Evolutionary conservation across 768 basidiomycete genomes (phyloP).

Genomic region (Lyophyllum shimeji): DNA sequence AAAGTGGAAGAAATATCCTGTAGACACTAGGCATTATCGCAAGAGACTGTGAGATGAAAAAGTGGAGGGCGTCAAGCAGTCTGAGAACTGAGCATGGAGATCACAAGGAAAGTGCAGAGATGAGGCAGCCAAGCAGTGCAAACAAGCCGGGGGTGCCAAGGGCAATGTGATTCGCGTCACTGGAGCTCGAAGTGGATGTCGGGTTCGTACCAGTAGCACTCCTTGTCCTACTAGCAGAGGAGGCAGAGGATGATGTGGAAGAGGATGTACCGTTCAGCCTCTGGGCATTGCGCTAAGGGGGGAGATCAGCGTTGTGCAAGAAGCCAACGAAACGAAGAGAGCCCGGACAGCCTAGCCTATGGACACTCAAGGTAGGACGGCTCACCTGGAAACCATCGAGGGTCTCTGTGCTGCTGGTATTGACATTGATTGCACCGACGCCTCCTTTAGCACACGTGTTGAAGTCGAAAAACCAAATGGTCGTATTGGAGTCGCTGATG

Average conservation of each 20-base stretch:
- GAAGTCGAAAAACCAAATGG: slow-evolving; percentile 63
- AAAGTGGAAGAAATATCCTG: too few species aligned
- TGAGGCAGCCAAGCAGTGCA: background rate
- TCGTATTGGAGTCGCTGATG: slow-evolving; percentile 40
- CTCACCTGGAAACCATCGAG: slow-evolving; percentile 45
- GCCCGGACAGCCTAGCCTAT: background rate
- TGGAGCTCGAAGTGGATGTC: slow-evolving; percentile 4
- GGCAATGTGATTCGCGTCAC: background rate
- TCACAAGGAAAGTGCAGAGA: slow-evolving; percentile 5
- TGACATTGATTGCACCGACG: slow-evolving; percentile 61
- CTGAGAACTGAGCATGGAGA: background rate
- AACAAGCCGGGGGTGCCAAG: background rate
- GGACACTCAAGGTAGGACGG: background rate
- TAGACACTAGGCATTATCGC: too few species aligned
- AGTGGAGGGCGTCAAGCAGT: background rate
- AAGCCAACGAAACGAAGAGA: background rate
- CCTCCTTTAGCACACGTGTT: slow-evolving; percentile 56
- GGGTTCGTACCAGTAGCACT: slow-evolving; percentile 10
- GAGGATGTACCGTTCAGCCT: slow-evolving; percentile 52
- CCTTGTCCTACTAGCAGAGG: slow-evolving; percentile 2
- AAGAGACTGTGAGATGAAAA: background rate
- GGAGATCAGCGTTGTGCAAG: background rate
- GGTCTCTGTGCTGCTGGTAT: slow-evolving; percentile 41
- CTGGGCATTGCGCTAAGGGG: slow-evolving; percentile 49
- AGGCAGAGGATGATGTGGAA: slow-evolving; percentile 6